phyloP scores from a whole-genome alignment of 768 basidiomycete genomes.

The Hirschioporus abietinus region DNA sequence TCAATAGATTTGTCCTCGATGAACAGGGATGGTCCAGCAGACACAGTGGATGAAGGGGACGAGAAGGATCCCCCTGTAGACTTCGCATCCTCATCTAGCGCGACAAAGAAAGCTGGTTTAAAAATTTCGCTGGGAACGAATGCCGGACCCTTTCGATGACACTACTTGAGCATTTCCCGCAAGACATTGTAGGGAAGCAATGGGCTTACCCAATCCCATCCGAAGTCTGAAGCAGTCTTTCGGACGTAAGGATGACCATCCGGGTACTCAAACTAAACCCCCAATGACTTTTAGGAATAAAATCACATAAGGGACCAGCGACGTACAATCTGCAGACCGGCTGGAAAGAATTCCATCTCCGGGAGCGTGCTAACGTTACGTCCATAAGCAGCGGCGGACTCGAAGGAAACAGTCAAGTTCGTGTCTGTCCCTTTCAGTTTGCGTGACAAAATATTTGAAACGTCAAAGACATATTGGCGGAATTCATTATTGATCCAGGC shows the following conservation, averaged over 20 bases:
- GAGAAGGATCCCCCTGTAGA: conserved; percentile 5
- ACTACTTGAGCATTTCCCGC: background rate
- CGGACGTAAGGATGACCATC: conserved; percentile 43
- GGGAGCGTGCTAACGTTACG: conserved; percentile 46
- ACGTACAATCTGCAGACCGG: conserved; percentile 3
- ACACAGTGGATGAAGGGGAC: conserved; percentile 18
- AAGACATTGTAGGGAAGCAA: background rate
- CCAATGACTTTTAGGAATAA: background rate
- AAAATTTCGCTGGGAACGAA: conserved; percentile 51
- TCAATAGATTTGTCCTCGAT: conserved; percentile 50
- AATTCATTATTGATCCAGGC: conserved; percentile 58
- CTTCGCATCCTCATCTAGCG: conserved; percentile 23
- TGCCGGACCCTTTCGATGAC: conserved; percentile 41
- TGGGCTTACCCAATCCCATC: conserved; percentile 52
- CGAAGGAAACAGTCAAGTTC: conserved; percentile 46
- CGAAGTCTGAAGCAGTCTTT: conserved; percentile 50
- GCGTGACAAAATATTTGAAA: conserved; percentile 35
- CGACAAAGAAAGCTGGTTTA: conserved; percentile 51
- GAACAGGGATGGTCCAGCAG: conserved; percentile 29
- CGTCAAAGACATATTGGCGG: conserved; percentile 47
- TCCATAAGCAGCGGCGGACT: conserved; percentile 50
- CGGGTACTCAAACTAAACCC: conserved; percentile 43
- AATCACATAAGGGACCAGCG: background rate
- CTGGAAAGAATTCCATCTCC: conserved; percentile 41
- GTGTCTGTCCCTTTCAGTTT: conserved; percentile 25